Base-by-base conservation (phyloP, 306 rosid genomes). In the Carpinus fangiana region DNA sequence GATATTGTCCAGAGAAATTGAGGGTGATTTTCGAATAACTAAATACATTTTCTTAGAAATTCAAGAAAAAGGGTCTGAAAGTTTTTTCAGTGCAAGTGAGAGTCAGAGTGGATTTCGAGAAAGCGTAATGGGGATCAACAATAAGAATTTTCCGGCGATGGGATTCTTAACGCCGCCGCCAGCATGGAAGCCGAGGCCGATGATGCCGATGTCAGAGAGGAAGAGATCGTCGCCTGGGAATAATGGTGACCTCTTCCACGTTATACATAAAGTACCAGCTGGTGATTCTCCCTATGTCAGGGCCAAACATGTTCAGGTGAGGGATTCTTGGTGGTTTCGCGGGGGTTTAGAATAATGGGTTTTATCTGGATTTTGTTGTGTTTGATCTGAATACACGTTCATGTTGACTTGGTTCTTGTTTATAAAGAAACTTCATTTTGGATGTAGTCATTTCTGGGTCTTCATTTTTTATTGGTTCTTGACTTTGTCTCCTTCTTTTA, bases 301-400 rank as follows among this genome's bases (percentile, higher is more conserved):
- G 77, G 98, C 99, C 74, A 95, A 95, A 73, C 97, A 95, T 50
- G 97, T 93, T 91, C 97, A 95, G 94, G 99, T 89, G 60, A n/a
- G 78, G 9, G 1, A 23, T 26, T 10, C 52, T 48, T 48, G 52
- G 52, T 48, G 52, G 14, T 48, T 48, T 48, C 52, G 13, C 14
- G 12, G 11, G 52, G 52, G 52, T 12, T 12, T 48, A 11, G 52
- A 48, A 13, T 48, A 48, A 48, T 10, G 13, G 14, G 52, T 48
- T 48, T 48, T 48, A 11, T 41, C 14, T 21, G 34, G 31, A 11
- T n/a, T 23, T 23, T 59, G 14, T 11, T 59, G 14, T 23, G 65
- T 59, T 59, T 21, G 65, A 21, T 23, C 7, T 59, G 14, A 59
- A 59, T 59, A 12, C 14, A 9, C 36, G 7, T 21, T 59, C 65